A percentile compares a stretch with the other conserved stretches of the same genome.
Evolutionary conservation across 176 grass and related monocot species (phyloP).

Genomic region (Leersia perrieri): DNA sequence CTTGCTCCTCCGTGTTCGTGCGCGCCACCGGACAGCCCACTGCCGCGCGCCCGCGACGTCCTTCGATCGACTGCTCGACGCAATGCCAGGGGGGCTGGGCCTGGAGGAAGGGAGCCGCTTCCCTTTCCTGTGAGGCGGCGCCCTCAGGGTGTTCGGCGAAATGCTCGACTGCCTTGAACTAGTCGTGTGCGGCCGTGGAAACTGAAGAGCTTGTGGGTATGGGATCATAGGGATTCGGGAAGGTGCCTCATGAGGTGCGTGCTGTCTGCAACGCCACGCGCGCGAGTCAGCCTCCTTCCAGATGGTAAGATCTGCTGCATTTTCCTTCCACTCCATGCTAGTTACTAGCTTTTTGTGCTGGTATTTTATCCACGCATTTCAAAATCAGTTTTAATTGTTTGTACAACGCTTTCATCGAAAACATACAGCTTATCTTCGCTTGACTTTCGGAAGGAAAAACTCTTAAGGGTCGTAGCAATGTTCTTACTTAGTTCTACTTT

Average conservation of each 20-base stretch:
- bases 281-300: neutral
- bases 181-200: neutral
- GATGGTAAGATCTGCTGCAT: neutral
- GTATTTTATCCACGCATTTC: neutral
- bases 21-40: no score
- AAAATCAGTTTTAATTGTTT: neutral
- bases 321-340: neutral
- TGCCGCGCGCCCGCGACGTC: neutral
- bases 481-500: neutral
- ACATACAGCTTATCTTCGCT: neutral
- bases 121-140: neutral
- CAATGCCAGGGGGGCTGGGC: neutral
- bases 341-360: neutral
- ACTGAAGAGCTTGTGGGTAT: neutral
- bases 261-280: no score
- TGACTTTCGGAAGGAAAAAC: neutral
- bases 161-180: neutral
- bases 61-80: neutral
- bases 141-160: conserved; percentile 3
- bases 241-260: no score
- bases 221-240: no score
- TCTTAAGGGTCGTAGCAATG: neutral
- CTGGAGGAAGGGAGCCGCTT: neutral
- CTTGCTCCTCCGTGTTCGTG: neutral
- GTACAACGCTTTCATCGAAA: neutral